Conservation (phyloP, 1,139 yeast genomes). For the Taphrina sp. region DNA sequence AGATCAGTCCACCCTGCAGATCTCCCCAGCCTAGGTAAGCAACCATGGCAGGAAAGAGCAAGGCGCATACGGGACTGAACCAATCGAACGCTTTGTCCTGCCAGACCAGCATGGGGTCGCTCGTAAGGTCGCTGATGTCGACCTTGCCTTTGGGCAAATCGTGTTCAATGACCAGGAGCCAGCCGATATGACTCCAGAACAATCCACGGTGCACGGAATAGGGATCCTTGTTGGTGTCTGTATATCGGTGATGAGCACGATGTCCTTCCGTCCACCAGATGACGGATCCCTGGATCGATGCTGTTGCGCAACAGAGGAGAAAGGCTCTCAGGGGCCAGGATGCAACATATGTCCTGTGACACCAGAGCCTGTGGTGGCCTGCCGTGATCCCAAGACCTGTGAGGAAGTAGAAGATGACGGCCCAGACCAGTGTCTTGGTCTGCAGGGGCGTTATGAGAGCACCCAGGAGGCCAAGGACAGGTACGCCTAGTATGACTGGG, state of each 20-base stretch:
- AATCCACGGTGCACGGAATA: constrained; percentile 95
- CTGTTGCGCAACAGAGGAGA: constrained; percentile 85
- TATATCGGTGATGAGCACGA: constrained; percentile 95
- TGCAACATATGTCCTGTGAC: constrained; percentile 86
- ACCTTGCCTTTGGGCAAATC: constrained; percentile 96
- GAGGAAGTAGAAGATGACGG: constrained; percentile 60
- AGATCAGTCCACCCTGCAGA: constrained; percentile 86
- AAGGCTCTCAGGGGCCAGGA: constrained; percentile 66
- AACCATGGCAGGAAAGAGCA: constrained; percentile 68
- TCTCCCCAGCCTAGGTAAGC: constrained; percentile 87
- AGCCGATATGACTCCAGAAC: constrained; percentile 94
- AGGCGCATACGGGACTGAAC: constrained; percentile 65
- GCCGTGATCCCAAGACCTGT: constrained; percentile 93
- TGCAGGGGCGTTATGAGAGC: constrained; percentile 60
- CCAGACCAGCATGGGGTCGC: constrained; percentile 84
- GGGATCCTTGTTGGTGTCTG: constrained; percentile 97
- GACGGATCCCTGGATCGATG: constrained; percentile 93
- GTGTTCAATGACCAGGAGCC: constrained; percentile 93
- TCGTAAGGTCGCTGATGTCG: constrained; percentile 85
- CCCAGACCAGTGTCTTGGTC: constrained; percentile 59
- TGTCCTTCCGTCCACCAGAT: constrained; percentile 99
- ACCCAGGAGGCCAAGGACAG: constrained; percentile 58
- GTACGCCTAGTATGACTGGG: constrained; percentile 70
- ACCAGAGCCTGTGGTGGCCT: constrained; percentile 82
- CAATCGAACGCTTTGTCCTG: constrained; percentile 89